phyloP scores from a whole-genome alignment of 768 basidiomycete genomes.

The Coprinopsis marcescibilis region DNA sequence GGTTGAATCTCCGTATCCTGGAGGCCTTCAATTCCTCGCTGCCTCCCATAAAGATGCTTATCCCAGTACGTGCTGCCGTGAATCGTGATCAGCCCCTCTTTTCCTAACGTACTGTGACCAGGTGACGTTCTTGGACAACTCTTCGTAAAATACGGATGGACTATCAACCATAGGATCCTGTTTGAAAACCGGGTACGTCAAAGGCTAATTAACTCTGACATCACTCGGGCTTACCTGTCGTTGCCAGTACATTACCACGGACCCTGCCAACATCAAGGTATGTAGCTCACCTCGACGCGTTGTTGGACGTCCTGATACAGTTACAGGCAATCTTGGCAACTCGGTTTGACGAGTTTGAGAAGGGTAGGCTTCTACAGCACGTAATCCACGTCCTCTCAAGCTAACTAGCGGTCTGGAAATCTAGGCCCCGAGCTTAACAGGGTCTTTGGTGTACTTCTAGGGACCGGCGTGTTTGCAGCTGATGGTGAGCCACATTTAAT shows the following conservation, averaged over 20 bases:
- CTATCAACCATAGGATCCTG: background rate
- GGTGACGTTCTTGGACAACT: no score
- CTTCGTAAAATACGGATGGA: background rate
- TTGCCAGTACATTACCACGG: background rate
- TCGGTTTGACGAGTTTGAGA: conserved; percentile 39
- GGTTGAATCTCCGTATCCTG: background rate
- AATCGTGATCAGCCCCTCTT: no score
- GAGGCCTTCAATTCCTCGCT: background rate
- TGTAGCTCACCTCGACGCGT: background rate
- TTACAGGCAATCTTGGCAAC: conserved; percentile 35
- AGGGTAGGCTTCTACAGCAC: conserved; percentile 23
- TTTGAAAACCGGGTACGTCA: background rate
- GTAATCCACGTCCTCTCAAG: background rate
- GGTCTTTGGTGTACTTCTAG: conserved; percentile 33
- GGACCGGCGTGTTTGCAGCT: conserved; percentile 54
- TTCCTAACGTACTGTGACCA: no score
- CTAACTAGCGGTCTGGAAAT: conserved; percentile 18
- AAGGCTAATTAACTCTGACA: background rate
- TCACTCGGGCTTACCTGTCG: background rate
- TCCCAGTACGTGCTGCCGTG: background rate
- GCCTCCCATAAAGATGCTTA: background rate
- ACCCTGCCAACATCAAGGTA: background rate
- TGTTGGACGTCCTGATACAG: background rate
- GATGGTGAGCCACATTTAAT: conserved; percentile 36
- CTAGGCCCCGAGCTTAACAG: background rate